A percentile compares a stretch with the other conserved stretches of the same genome.
Conservation (phyloP, 768 basidiomycete genomes). For the Boletus eberwhitei region DNA sequence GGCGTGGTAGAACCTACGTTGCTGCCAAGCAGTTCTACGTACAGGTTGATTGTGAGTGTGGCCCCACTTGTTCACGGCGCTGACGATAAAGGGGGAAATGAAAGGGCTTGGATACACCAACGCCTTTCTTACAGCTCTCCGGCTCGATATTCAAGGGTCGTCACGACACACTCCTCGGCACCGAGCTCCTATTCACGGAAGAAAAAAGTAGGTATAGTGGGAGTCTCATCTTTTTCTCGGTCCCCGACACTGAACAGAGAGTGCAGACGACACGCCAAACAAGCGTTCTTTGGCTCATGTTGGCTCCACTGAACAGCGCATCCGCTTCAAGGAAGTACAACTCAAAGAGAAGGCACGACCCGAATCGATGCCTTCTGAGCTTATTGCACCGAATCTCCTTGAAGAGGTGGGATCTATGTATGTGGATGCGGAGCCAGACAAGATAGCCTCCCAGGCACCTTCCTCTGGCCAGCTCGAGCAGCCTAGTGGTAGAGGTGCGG, state of each 20-base stretch:
- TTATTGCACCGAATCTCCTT: slow-evolving; percentile 7
- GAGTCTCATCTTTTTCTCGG: background rate
- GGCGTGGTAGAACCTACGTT: slow-evolving; percentile 70
- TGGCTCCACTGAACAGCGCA: slow-evolving; percentile 62
- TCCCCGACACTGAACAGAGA: background rate
- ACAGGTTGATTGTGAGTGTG: slow-evolving; percentile 66
- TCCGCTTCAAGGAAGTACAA: slow-evolving; percentile 71
- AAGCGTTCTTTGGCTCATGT: slow-evolving; percentile 54
- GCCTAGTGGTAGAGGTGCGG: background rate
- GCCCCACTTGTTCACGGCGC: background rate
- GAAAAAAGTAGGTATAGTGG: slow-evolving; percentile 47
- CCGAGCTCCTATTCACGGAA: slow-evolving; percentile 74
- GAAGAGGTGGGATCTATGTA: slow-evolving; percentile 22
- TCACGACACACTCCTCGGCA: slow-evolving; percentile 66
- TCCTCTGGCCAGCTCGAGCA: background rate
- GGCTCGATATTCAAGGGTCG: slow-evolving; percentile 72
- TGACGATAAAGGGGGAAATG: background rate
- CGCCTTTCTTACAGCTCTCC: slow-evolving; percentile 73
- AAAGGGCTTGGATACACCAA: slow-evolving; percentile 75
- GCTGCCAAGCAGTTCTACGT: slow-evolving; percentile 65
- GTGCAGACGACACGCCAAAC: slow-evolving; percentile 40
- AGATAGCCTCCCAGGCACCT: background rate
- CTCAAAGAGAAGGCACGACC: slow-evolving; percentile 42
- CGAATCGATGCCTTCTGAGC: slow-evolving; percentile 5
- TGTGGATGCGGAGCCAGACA: slow-evolving; percentile 11